Evolutionary conservation across 441 rosid genomes (phyloP), one percentile per base, ranked within the genome.

Genomic region (Rhodomyrtus psidioides): DNA sequence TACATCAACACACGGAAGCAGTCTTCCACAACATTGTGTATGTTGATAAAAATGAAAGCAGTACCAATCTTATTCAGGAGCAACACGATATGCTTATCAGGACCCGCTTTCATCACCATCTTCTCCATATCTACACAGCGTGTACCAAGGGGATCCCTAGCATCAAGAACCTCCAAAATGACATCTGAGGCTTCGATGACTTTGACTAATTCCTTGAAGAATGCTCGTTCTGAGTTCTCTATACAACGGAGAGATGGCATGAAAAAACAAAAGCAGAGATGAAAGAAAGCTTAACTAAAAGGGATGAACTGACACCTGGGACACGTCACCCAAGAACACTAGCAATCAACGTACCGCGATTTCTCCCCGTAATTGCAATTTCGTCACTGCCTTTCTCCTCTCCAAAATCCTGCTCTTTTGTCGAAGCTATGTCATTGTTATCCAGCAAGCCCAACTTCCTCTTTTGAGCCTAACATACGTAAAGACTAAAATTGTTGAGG

Each of bases 111-210:
- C 93, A 91, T 90, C 91, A 97, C 99, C 98, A 97, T 92, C 86
- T 91, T 95, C 91, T 97, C 99, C 98, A 97, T 95, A 84, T 95
- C 99, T 65, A 92, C 89, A 88, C 99, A 96, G 24, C 99, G 97
- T 27, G 96, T 95, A 79, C 99, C 97, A 51, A 95, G 91, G 39
- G 99, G 98, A 90, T 97, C 99, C 59, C 98, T 92, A 1, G 98
- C 97, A 90, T 97, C 99, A 76, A 97, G 94, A 87, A 97, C 97
- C 92, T 97, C 99, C 90, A 97, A 76, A 87, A 96, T 95, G 88
- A 97, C 99, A 93, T 97, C 99, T 5, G 99, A 96, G 88, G 91
- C 91, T 88, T 97, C 99, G 84, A 97, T 91, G 34, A 97, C 99
- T 88, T 95, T 96, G 86, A 90, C 98, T 93, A 97, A 89, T 88